A percentile compares a stretch with the other conserved stretches of the same genome.
Evolutionary conservation across 345 rosid species (phyloP).

Genomic region (Gossypium rotundifolium): DNA sequence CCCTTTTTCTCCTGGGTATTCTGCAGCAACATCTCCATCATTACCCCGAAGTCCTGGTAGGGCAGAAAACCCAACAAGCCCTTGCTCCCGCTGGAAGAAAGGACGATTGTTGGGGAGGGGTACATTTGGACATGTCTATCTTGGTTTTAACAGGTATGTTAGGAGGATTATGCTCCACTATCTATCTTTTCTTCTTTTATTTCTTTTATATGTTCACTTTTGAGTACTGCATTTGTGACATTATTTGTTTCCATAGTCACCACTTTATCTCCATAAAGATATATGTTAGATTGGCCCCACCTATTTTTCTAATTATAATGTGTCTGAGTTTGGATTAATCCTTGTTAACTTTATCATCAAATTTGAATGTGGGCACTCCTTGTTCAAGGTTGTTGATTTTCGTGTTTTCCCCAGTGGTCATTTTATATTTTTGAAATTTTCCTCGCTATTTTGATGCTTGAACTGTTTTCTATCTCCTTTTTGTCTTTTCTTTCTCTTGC

Average conservation of each 20-base stretch:
- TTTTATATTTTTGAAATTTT: background rate
- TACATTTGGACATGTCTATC: constrained; percentile 60
- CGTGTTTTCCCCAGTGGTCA: background rate
- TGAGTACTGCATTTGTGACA: background rate
- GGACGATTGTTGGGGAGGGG: constrained; percentile 62
- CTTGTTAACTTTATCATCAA: background rate
- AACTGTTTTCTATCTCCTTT: constrained; percentile 13
- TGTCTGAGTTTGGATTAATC: background rate
- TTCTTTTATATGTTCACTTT: background rate
- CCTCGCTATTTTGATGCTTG: background rate
- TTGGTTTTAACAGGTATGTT: constrained; percentile 63
- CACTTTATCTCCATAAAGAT: background rate
- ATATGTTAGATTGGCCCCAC: constrained; percentile 3
- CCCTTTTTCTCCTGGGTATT: constrained; percentile 81
- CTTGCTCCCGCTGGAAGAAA: constrained; percentile 61
- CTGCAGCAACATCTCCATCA: constrained; percentile 90
- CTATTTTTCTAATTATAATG: background rate
- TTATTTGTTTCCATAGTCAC: background rate
- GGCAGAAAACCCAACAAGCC: constrained; percentile 68
- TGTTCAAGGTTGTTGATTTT: background rate
- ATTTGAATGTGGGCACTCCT: background rate
- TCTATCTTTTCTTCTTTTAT: background rate
- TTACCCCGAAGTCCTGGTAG: constrained; percentile 93
- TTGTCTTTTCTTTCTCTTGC: constrained; percentile 7
- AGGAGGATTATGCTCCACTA: background rate